These are phyloP conservation scores for Solanum pinnatisectum DNA, from an alignment of 257 asterid species.

Conservation along the genomic window DNA sequence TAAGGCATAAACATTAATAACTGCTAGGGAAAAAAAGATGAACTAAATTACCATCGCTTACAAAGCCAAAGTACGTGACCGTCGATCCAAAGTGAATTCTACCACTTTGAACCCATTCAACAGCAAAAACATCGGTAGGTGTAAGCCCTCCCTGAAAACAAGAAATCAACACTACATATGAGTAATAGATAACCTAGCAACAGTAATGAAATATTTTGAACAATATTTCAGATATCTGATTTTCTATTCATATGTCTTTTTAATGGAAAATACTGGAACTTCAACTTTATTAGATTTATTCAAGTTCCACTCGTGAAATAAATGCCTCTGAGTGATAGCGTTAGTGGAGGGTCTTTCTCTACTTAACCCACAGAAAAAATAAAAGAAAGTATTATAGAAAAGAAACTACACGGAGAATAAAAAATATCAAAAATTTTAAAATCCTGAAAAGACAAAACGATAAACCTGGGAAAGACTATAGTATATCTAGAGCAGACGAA, in stretches of 20 bases:
- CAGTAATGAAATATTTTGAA: neutral
- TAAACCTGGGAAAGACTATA: neutral
- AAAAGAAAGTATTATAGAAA: neutral
- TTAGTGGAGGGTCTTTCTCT: neutral
- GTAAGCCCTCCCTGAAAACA: slow-evolving; percentile 87
- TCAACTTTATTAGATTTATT: neutral
- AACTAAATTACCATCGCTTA: slow-evolving; percentile 64
- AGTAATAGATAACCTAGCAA: neutral
- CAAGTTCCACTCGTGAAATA: neutral
- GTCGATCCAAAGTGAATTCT: slow-evolving; percentile 91
- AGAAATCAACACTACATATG: slow-evolving; percentile 7
- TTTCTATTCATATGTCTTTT: neutral
- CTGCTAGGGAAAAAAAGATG: neutral
- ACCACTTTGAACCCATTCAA: slow-evolving; percentile 92
- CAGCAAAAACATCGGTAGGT: slow-evolving; percentile 96
- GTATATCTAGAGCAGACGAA: neutral
- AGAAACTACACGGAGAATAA: neutral
- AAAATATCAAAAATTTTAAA: neutral
- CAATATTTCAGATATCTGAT: neutral
- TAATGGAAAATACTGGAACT: neutral
- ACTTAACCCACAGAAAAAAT: neutral
- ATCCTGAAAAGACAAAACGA: neutral
- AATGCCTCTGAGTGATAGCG: neutral
- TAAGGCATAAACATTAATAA: neutral
- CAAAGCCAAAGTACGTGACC: slow-evolving; percentile 85